phyloP scores from a whole-genome alignment of 441 rosid species.

The Euphorbia celastroides region DNA sequence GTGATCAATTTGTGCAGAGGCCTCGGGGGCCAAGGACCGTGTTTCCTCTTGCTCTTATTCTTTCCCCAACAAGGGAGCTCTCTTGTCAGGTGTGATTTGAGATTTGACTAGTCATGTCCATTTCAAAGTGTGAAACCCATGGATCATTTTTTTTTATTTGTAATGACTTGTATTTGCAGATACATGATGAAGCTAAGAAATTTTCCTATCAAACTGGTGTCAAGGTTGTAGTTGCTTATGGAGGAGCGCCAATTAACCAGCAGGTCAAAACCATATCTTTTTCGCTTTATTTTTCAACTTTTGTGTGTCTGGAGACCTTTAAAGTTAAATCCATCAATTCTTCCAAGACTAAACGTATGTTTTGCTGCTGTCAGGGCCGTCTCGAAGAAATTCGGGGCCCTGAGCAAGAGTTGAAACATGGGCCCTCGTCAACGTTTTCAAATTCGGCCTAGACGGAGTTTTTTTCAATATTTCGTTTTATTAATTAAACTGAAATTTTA shows the following conservation, averaged over 20 bases:
- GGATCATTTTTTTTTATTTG: neutral
- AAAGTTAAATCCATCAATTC: neutral
- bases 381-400: no score
- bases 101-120: neutral
- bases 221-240: constrained; percentile 83
- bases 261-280: constrained; percentile 39
- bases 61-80: constrained; percentile 83
- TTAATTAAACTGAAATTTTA: no score
- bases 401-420: no score
- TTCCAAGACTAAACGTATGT: no score
- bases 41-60: constrained; percentile 76
- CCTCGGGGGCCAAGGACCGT: constrained; percentile 72
- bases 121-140: neutral
- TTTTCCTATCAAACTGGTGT: constrained; percentile 83
- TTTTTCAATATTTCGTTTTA: no score
- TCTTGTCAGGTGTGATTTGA: constrained; percentile 65
- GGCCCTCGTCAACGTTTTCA: no score
- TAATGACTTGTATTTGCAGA: constrained; percentile 35
- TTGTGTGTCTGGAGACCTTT: neutral
- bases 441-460: no score
- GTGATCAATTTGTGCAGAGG: constrained; percentile 43
- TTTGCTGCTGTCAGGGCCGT: no score
- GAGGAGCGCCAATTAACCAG: constrained; percentile 81
- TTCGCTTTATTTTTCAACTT: neutral
- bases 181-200: constrained; percentile 84